These are phyloP conservation scores for Phlyctochytrium bullatum DNA, from an alignment of 192 early-diverging fungal species.

Conservation along the genomic window DNA sequence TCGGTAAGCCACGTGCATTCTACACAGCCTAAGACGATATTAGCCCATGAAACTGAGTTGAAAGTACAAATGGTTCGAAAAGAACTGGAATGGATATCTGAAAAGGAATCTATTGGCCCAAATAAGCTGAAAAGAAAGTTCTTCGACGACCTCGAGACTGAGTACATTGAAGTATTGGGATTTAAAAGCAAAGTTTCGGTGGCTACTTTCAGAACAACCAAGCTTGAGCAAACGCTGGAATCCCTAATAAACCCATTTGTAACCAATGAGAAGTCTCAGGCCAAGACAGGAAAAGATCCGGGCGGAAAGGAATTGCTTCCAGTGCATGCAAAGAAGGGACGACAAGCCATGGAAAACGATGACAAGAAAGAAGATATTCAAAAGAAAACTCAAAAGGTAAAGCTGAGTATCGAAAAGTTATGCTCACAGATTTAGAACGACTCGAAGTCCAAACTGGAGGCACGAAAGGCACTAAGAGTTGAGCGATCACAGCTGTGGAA, in stretches of 20 bases:
- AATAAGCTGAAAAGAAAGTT: constrained; percentile 56
- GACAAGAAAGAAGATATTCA: constrained; percentile 9
- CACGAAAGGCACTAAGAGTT: constrained; percentile 50
- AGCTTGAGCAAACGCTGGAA: constrained; percentile 39
- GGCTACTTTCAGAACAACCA: constrained; percentile 50
- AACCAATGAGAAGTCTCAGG: constrained; percentile 3
- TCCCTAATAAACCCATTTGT: constrained; percentile 26
- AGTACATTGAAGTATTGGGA: constrained; percentile 40
- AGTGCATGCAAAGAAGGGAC: background rate
- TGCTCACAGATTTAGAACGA: constrained; percentile 19
- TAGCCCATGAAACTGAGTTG: constrained; percentile 40
- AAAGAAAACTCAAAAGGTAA: constrained; percentile 1
- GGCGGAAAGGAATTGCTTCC: background rate
- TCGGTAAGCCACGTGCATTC: constrained; percentile 24
- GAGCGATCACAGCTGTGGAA: constrained; percentile 52
- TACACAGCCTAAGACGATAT: background rate
- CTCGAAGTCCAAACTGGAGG: constrained; percentile 52
- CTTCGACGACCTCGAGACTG: constrained; percentile 51
- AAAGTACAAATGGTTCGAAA: constrained; percentile 44
- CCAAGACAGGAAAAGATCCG: background rate
- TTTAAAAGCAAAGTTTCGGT: constrained; percentile 37
- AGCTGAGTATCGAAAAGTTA: background rate
- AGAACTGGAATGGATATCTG: constrained; percentile 58
- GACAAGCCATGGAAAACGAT: background rate
- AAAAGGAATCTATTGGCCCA: constrained; percentile 52